These are phyloP conservation scores for Pythium grandisporangium DNA, from an alignment of 352 stramenopile genomes.

Conservation along the genomic window DNA sequence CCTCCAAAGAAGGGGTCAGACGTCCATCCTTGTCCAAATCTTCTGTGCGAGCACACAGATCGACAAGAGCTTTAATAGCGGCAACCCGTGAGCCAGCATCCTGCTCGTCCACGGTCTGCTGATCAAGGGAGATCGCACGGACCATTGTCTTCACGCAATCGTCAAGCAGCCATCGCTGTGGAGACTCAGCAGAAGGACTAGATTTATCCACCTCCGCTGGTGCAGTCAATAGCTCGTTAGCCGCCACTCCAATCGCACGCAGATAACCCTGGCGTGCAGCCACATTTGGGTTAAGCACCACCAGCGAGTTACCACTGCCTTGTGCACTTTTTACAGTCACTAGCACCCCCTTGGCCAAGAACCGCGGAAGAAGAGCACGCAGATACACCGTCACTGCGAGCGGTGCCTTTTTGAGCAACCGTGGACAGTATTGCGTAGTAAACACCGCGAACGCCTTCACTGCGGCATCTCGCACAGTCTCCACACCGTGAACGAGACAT, in stretches of 20 bases:
- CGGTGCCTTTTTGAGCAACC: slow-evolving; percentile 42
- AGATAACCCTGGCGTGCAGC: slow-evolving; percentile 83
- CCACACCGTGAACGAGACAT: slow-evolving; percentile 92
- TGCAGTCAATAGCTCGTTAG: slow-evolving; percentile 27
- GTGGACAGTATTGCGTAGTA: slow-evolving; percentile 82
- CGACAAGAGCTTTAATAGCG: slow-evolving; percentile 85
- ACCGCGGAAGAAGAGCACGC: slow-evolving; percentile 44
- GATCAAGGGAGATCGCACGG: slow-evolving; percentile 27
- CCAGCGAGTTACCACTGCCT: slow-evolving; percentile 10
- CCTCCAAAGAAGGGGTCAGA: slow-evolving; percentile 20
- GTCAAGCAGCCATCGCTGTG: slow-evolving; percentile 13
- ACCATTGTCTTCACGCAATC: slow-evolving; percentile 28
- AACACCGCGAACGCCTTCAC: slow-evolving; percentile 83
- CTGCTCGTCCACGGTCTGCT: slow-evolving; percentile 58
- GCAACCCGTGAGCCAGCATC: slow-evolving; percentile 95
- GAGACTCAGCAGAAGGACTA: no score
- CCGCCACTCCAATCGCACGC: slow-evolving; percentile 28
- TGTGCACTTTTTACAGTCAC: slow-evolving; percentile 14
- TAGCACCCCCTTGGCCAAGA: slow-evolving; percentile 36
- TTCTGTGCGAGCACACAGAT: slow-evolving; percentile 58
- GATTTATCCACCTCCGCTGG: no score
- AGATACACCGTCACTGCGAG: slow-evolving; percentile 36
- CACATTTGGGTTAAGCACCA: slow-evolving; percentile 72
- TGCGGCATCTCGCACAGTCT: slow-evolving; percentile 86
- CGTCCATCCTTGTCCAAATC: slow-evolving; percentile 1